A percentile compares a stretch with the other conserved stretches of the same genome.
Conservation (phyloP, 2,329 filamentous ascomycete species). For the Fusarium sarcochroum region DNA sequence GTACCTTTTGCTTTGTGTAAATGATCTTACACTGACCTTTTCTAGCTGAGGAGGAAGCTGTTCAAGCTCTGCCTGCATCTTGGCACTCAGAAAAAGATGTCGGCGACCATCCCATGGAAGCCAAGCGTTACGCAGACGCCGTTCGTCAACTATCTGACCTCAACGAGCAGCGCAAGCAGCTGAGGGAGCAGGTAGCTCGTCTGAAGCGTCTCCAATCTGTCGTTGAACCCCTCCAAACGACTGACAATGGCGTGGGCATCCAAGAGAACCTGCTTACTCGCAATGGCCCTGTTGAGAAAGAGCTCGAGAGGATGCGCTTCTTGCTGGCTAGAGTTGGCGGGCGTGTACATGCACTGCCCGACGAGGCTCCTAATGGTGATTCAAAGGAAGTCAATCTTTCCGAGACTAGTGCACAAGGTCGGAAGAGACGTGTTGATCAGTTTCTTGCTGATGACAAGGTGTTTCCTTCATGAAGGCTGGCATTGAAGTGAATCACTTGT, state of each 20-base stretch:
- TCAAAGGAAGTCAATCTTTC: conserved; percentile 22
- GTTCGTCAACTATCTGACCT: conserved; percentile 65
- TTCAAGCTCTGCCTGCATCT: conserved; percentile 61
- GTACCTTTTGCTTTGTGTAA: conserved; percentile 9
- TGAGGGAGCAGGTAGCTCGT: conserved; percentile 60
- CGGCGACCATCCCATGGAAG: conserved; percentile 60
- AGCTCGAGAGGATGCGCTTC: conserved; percentile 76
- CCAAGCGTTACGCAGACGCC: conserved; percentile 66
- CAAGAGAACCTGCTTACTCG: conserved; percentile 78
- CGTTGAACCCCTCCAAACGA: conserved; percentile 59
- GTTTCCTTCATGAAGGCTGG: conserved; percentile 38
- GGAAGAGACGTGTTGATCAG: conserved; percentile 47
- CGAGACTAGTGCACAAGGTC: conserved; percentile 29
- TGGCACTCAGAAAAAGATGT: conserved; percentile 61
- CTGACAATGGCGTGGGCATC: conserved; percentile 56
- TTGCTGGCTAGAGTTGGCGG: conserved; percentile 72
- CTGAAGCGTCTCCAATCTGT: conserved; percentile 64
- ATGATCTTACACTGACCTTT: not conserved
- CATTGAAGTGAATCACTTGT: not conserved
- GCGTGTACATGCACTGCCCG: conserved; percentile 57
- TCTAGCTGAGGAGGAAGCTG: conserved; percentile 58
- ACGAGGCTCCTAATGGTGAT: conserved; percentile 6
- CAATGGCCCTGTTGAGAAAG: conserved; percentile 74
- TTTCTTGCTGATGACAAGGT: conserved; percentile 46
- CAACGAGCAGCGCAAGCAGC: conserved; percentile 54